phyloP scores from a whole-genome alignment of 768 basidiomycete species.

The Mycena belliarum region DNA sequence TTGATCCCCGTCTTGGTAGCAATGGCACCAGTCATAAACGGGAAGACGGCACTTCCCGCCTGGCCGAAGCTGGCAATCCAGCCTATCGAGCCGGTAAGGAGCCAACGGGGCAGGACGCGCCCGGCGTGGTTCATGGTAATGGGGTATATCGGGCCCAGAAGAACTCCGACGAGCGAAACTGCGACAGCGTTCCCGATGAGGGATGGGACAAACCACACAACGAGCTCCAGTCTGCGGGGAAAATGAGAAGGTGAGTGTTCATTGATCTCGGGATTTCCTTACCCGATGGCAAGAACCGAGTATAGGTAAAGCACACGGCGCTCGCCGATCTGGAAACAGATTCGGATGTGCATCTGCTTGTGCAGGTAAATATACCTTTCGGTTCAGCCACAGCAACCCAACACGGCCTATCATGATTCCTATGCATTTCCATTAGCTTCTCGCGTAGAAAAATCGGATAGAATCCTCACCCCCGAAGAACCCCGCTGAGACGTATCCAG shows the following conservation, averaged over 20 bases:
- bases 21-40: constrained; percentile 73
- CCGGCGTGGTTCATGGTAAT: constrained; percentile 72
- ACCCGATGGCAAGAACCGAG: constrained; percentile 51
- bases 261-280: constrained; percentile 16
- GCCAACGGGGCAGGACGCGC: constrained; percentile 67
- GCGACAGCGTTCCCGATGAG: constrained; percentile 65
- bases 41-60: constrained; percentile 69
- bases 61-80: constrained; percentile 73
- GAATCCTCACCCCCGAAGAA: constrained; percentile 50
- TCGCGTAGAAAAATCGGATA: neutral
- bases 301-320: constrained; percentile 55
- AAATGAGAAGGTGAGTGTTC: neutral
- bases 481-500: constrained; percentile 60
- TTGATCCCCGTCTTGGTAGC: constrained; percentile 62
- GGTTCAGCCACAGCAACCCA: constrained; percentile 55
- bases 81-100: constrained; percentile 65
- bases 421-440: constrained; percentile 22
- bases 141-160: constrained; percentile 79
- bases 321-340: constrained; percentile 51
- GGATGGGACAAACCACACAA: constrained; percentile 71
- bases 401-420: constrained; percentile 62
- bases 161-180: constrained; percentile 61
- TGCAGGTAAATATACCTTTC: constrained; percentile 34
- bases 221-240: constrained; percentile 52
- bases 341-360: neutral